Conservation (phyloP, 345 rosid genomes). For the Aegle marmelos region DNA sequence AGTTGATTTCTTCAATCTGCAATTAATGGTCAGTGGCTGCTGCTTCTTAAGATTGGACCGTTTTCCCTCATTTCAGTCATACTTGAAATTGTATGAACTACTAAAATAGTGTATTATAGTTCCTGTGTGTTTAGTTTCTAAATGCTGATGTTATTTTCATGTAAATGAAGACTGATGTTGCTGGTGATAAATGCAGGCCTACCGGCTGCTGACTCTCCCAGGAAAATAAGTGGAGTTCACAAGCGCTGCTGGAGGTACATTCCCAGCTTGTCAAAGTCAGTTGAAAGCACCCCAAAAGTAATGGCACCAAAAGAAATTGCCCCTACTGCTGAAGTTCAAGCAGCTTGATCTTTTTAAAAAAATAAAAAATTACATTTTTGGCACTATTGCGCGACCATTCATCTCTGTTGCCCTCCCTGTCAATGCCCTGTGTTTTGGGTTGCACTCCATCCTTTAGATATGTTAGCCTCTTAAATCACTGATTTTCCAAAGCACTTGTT, state of each 20-base stretch:
- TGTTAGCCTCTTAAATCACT: background rate
- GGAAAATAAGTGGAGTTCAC: conserved; percentile 90
- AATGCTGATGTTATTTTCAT: background rate
- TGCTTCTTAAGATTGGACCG: background rate
- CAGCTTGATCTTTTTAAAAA: conserved; percentile 45
- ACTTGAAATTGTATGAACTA: background rate
- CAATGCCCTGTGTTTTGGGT: background rate
- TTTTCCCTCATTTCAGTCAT: background rate
- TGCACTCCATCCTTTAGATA: background rate
- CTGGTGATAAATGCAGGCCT: conserved; percentile 43
- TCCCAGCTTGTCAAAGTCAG: conserved; percentile 42
- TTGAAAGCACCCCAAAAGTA: conserved; percentile 18
- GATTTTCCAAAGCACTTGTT: background rate
- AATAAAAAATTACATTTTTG: background rate
- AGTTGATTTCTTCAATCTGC: background rate
- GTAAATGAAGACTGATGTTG: background rate
- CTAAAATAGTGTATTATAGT: background rate
- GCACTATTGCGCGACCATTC: conserved; percentile 7
- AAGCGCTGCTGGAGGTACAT: conserved; percentile 93
- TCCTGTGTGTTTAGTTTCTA: background rate
- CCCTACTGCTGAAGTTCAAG: conserved; percentile 38
- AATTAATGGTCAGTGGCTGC: background rate
- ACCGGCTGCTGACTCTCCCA: conserved; percentile 66
- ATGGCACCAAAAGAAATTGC: conserved; percentile 36
- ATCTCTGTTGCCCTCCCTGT: background rate